Base-by-base conservation (phyloP, 495 filamentous ascomycete genomes). In the Massariosphaeria phaeospora region DNA sequence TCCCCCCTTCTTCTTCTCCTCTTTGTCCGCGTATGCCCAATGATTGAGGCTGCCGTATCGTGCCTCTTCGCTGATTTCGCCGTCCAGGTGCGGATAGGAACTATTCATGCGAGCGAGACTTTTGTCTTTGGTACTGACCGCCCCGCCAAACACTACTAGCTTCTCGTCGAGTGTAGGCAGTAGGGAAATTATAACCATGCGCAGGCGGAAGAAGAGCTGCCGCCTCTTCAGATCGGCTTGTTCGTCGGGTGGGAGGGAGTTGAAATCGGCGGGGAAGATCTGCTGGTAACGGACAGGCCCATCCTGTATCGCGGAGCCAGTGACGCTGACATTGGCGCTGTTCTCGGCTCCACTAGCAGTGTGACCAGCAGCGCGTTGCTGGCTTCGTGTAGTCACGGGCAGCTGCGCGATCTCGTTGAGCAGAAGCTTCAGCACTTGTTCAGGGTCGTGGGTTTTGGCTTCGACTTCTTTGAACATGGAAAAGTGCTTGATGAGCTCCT, bases 391-490 rank as follows among this genome's bases (percentile, higher is more conserved):
- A 21, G 80, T 50, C 15, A 58, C 43, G 23, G 56, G 59, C 18
- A 59, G 45, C 21, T 23, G 35, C 13, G 62, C 55, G 45, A 85
- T 81, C 50, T 73, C 74, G 31, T 83, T 76, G 55, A 95, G 78
- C 52, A 91, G 73, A 62, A 84, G 75, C 51, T 83, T 76, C 27
- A 96, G 76, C 62, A 79, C 72, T 55, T 84, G 80, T 69, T 89
- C 84, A 2, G 85, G 82, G 18, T 80, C 79, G 65, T 85, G 85
- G 47, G 89, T 81, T 71, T 99, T 99, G 43, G 93, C 91, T 73
- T 99, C 94, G 27, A 96, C 93, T 69, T 99, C 93, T 62, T 95
- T 95, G 44, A 99, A 74, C 38, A 96, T 78, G 5, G 90, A 93
- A 65, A 95, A 95, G 68, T 99, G 91, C 55, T 89, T 80, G 50